These are phyloP conservation scores for Sphaerulina musiva DNA, from an alignment of 2,329 filamentous ascomycete species.

Conservation along the genomic window DNA sequence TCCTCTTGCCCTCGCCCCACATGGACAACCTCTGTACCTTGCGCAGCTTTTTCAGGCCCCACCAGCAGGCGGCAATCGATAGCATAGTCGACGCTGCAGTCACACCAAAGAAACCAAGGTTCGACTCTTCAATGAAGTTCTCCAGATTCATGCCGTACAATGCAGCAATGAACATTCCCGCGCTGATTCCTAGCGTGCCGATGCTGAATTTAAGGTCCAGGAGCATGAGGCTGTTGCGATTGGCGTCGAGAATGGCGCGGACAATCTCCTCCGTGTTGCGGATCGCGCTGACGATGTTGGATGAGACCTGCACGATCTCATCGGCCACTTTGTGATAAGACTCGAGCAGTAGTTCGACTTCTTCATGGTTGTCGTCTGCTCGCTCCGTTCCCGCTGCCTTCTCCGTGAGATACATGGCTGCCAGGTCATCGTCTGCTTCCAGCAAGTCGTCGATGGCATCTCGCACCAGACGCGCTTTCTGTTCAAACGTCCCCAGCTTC, in stretches of 20 bases:
- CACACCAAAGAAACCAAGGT: slow-evolving; percentile 75
- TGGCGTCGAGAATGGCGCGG: slow-evolving; percentile 93
- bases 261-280: slow-evolving; percentile 98
- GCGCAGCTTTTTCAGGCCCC: slow-evolving; percentile 75
- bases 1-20: slow-evolving; percentile 55
- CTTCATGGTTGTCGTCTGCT: slow-evolving; percentile 81
- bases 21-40: slow-evolving; percentile 85
- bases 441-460: slow-evolving; percentile 93
- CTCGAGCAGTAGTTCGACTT: slow-evolving; percentile 93
- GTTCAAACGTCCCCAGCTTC: slow-evolving; percentile 92
- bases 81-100: slow-evolving; percentile 64
- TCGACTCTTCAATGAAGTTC: slow-evolving; percentile 94
- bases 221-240: slow-evolving; percentile 96
- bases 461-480: slow-evolving; percentile 87
- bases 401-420: slow-evolving; percentile 92
- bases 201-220: slow-evolving; percentile 95
- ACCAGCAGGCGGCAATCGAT: slow-evolving; percentile 71
- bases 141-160: slow-evolving; percentile 99
- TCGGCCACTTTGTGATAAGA: slow-evolving; percentile 97
- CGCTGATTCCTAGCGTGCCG: slow-evolving; percentile 85
- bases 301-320: slow-evolving; percentile 92
- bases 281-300: slow-evolving; percentile 88
- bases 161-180: slow-evolving; percentile 91
- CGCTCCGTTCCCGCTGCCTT: slow-evolving; percentile 67
- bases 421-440: slow-evolving; percentile 91